These are phyloP conservation scores for Trichoderma atrobrunneum DNA, from an alignment of 2,329 filamentous ascomycete genomes.

Conservation along the genomic window DNA sequence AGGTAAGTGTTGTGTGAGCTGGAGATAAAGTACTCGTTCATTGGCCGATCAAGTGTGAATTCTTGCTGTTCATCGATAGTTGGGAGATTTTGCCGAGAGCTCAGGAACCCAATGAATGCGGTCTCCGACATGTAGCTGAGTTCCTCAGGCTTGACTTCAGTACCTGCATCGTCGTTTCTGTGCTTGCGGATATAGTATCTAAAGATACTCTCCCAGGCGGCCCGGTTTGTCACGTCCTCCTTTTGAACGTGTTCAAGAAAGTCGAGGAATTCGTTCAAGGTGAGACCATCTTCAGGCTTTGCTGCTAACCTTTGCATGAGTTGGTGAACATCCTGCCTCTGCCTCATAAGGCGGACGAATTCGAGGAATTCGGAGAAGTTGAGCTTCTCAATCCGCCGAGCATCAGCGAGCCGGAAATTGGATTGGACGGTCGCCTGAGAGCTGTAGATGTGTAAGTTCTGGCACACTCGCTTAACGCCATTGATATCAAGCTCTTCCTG, in stretches of 20 bases:
- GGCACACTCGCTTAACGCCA: slow-evolving; percentile 80
- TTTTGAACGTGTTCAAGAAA: slow-evolving; percentile 75
- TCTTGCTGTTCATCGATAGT: slow-evolving; percentile 59
- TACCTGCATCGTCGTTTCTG: slow-evolving; percentile 45
- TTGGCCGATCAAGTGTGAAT: slow-evolving; percentile 70
- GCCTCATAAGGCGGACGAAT: slow-evolving; percentile 80
- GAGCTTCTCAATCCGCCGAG: slow-evolving; percentile 61
- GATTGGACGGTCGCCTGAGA: slow-evolving; percentile 69
- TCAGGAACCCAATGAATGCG: slow-evolving; percentile 74
- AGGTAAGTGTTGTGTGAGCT: slow-evolving; percentile 99
- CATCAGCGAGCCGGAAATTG: slow-evolving; percentile 72
- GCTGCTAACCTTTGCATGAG: slow-evolving; percentile 65
- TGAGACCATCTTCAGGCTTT: slow-evolving; percentile 63
- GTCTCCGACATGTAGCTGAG: slow-evolving; percentile 66
- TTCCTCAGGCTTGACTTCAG: slow-evolving; percentile 46
- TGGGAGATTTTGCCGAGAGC: slow-evolving; percentile 70
- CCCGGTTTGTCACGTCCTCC: slow-evolving; percentile 66
- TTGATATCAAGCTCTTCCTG: slow-evolving; percentile 73
- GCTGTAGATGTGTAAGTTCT: slow-evolving; percentile 88
- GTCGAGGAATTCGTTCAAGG: slow-evolving; percentile 66
- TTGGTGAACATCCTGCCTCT: slow-evolving; percentile 73
- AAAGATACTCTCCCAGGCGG: slow-evolving; percentile 71
- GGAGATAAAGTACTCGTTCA: slow-evolving; percentile 97
- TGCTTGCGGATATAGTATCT: slow-evolving; percentile 63
- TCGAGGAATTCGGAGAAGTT: slow-evolving; percentile 78